These are phyloP conservation scores for Asterella californica DNA, from an alignment of 225 moss, liverwort and hornwort genomes.

Conservation along the genomic window DNA sequence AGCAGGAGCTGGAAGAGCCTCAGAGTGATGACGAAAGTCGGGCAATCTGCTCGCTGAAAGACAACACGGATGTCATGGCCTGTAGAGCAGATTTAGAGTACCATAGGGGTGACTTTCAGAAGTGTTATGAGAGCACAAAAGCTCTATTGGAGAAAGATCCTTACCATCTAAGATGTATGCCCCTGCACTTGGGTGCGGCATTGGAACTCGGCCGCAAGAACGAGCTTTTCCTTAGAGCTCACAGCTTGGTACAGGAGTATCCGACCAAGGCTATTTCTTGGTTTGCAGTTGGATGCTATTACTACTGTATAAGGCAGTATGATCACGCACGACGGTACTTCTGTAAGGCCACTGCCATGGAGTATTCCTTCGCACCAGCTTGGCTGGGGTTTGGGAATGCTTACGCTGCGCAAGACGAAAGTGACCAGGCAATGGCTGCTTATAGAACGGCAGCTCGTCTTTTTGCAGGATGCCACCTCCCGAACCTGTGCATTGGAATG, in stretches of 20 bases:
- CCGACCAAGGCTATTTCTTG: conserved; percentile 89
- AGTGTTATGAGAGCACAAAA: conserved; percentile 95
- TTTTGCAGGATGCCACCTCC: conserved; percentile 95
- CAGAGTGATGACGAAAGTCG: conserved; percentile 59
- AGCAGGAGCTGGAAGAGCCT: conserved; percentile 70
- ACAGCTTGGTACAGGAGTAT: conserved; percentile 97
- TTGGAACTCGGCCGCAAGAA: conserved; percentile 91
- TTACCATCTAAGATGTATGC: conserved; percentile 88
- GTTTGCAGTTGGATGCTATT: conserved; percentile 99
- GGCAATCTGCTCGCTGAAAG: conserved; percentile 73
- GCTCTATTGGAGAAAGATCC: conserved; percentile 95
- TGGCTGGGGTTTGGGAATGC: conserved; percentile 99
- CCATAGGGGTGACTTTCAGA: conserved; percentile 89
- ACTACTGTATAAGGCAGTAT: conserved; percentile 92
- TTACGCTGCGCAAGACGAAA: conserved; percentile 98
- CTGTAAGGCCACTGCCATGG: conserved; percentile 94
- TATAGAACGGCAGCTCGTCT: conserved; percentile 96
- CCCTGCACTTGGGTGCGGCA: conserved; percentile 84
- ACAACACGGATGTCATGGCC: conserved; percentile 90
- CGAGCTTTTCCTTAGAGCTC: conserved; percentile 89
- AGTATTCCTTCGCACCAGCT: conserved; percentile 90
- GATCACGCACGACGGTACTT: conserved; percentile 97
- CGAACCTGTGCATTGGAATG: conserved; percentile 93
- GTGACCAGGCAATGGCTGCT: conserved; percentile 99
- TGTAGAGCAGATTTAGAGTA: conserved; percentile 95